Percentiles rank a stretch among this genome's conserved stretches.
Evolutionary conservation across 345 rosid genomes (phyloP).

Genomic region (Populus euphratica): DNA sequence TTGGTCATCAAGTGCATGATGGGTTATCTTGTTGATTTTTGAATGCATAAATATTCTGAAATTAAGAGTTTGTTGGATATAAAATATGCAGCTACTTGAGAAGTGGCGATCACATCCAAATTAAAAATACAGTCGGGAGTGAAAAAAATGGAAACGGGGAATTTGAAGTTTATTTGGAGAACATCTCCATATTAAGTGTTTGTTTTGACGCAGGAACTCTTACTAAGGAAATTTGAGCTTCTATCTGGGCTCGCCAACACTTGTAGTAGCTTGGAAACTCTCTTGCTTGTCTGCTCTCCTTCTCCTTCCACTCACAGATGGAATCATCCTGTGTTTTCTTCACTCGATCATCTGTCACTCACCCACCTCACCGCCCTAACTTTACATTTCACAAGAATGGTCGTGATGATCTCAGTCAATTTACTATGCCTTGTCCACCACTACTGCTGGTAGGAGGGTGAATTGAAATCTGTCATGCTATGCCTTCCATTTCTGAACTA

Average conservation of each 20-base stretch:
- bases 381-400: constrained; percentile 44
- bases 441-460: constrained; percentile 54
- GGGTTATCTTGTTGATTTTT: background rate
- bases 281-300: constrained; percentile 62
- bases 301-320: constrained; percentile 57
- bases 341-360: constrained; percentile 49
- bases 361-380: constrained; percentile 45
- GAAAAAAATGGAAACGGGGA: constrained; percentile 25
- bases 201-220: constrained; percentile 87
- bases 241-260: constrained; percentile 55
- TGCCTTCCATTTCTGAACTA: constrained; percentile 62
- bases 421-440: constrained; percentile 45
- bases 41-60: background rate
- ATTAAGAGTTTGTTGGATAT: constrained; percentile 5
- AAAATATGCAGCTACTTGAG: constrained; percentile 16
- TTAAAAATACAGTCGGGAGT: constrained; percentile 12
- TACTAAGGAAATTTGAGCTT: constrained; percentile 64
- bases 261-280: constrained; percentile 51
- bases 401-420: constrained; percentile 47
- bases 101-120: constrained; percentile 4
- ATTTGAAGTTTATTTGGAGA: constrained; percentile 29
- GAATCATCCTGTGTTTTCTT: constrained; percentile 57
- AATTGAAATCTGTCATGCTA: constrained; percentile 57
- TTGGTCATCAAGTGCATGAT: background rate
- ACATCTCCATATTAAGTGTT: constrained; percentile 57